Conservation (phyloP, 148 eudicot species). For the Limonium bicolor region DNA sequence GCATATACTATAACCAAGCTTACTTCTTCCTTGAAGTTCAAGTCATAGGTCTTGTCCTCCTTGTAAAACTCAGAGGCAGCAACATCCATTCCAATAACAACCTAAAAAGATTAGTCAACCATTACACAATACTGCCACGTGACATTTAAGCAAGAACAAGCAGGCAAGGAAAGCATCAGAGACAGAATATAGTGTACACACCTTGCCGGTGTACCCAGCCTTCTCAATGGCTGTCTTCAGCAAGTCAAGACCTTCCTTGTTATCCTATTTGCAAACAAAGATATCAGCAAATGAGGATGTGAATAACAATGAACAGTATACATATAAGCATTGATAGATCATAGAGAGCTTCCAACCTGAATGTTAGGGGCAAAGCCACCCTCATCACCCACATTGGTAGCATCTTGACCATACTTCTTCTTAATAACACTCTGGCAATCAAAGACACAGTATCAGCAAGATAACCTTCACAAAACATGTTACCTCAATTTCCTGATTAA, state of each 20-base stretch:
- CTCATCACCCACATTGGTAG: conserved; percentile 72
- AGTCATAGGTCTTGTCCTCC: conserved; percentile 48
- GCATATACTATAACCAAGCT: too few relatives aligned
- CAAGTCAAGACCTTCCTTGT: conserved; percentile 69
- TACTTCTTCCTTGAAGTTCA: conserved; percentile 75
- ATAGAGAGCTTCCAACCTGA: conserved; percentile 37
- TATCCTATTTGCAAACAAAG: conserved; percentile 24
- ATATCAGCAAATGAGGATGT: neutral
- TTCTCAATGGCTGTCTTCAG: conserved; percentile 55
- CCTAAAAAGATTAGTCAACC: conserved; percentile 14
- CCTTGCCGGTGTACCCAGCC: conserved; percentile 53
- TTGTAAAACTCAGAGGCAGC: conserved; percentile 69
- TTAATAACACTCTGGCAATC: conserved; percentile 47
- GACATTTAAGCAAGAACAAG: neutral
- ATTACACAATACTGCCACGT: neutral
- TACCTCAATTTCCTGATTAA: too few relatives aligned
- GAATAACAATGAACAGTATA: neutral
- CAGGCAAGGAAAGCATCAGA: too few relatives aligned
- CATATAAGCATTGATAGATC: neutral
- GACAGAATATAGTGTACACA: too few relatives aligned
- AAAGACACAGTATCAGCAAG: neutral
- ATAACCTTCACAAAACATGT: too few relatives aligned
- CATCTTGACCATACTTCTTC: conserved; percentile 78
- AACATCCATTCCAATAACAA: conserved; percentile 77
- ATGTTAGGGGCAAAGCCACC: conserved; percentile 82